Base-by-base conservation (phyloP, 805 yeast genomes). In the Monosporozyma yasuniensis region DNA sequence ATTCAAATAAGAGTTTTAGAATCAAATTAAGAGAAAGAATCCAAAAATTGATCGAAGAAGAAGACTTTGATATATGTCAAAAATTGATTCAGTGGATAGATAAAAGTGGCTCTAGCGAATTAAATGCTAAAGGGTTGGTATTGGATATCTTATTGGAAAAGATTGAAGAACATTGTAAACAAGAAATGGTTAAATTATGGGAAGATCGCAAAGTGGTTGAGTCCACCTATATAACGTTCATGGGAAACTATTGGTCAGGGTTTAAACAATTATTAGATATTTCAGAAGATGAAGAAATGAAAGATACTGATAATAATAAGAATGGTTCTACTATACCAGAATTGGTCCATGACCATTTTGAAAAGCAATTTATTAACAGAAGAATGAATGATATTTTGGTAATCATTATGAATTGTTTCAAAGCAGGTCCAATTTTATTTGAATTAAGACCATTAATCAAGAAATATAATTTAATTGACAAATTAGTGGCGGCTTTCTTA, bases 181-280 rank as follows among this genome's bases (percentile, higher is more conserved):
- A 42, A 12, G 44, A 53, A n/a, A 58, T 63, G 58, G 47, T 42
- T 6, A 52, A 51, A 2, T 47, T 44, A 10, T 58, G 59, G 58
- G 46, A 52, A 37, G 52, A 55, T 42, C 49, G 61, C 22, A 58
- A 52, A 44, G 44, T 60, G 9, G 57, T 61, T 14, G 56, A 58
- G 60, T 59, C 63, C 37, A 58, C 61, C 2, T 65, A 56, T 47
- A 62, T 59, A 43, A 49, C 50, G 11, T 65, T 65, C 50, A 59
- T 61, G 19, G 51, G 50, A 5, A 52, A 46, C 4, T 62, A 56
- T 48, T 64, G 68, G 68, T 44, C 52, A 4, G 48, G 54, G n/a
- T 54, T 61, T 42, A 45, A 61, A 2, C 44, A 52, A 34, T 44
- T 61, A 18, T 45, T 64, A 5, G 52, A 96, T 8, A 35, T 35